Conservation (phyloP, 2,329 filamentous ascomycete species). For the Nemania diffusa region DNA sequence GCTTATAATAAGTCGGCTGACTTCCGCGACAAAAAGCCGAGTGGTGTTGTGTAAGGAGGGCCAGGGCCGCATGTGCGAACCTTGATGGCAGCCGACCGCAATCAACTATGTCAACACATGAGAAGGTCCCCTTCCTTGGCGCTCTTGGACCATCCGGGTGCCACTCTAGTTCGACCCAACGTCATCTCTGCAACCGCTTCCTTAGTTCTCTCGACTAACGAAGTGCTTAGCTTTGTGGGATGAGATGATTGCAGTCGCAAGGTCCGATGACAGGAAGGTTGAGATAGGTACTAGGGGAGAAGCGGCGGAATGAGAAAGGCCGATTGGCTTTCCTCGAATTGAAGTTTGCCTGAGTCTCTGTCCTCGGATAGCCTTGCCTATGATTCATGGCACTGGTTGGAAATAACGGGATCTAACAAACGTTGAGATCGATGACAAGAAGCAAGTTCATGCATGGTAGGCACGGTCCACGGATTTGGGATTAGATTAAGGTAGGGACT, state of each 20-base stretch:
- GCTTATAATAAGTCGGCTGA: background rate
- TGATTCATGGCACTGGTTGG: background rate
- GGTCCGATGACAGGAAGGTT: conserved; percentile 5
- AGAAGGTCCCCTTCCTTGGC: conserved; percentile 5
- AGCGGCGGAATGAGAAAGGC: background rate
- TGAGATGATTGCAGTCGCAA: background rate
- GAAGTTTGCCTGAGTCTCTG: background rate
- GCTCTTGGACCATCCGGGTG: conserved; percentile 23
- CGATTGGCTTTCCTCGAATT: conserved; percentile 5
- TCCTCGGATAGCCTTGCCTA: background rate
- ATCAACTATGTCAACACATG: background rate
- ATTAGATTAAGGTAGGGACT: background rate
- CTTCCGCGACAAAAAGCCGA: background rate
- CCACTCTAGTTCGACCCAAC: background rate
- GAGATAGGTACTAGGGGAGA: background rate
- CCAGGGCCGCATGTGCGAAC: conserved; percentile 13
- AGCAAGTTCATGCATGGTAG: background rate
- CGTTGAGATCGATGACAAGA: background rate
- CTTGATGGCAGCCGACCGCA: conserved; percentile 26
- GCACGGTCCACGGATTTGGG: too few relatives aligned
- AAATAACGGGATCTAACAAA: background rate
- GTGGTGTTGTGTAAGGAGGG: background rate
- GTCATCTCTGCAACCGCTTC: background rate
- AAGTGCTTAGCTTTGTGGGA: background rate
- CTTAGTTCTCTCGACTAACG: background rate